Percentiles rank a stretch among this genome's conserved stretches.
Conservation (phyloP, 768 basidiomycete genomes). For the Hebeloma cylindrosporum region DNA sequence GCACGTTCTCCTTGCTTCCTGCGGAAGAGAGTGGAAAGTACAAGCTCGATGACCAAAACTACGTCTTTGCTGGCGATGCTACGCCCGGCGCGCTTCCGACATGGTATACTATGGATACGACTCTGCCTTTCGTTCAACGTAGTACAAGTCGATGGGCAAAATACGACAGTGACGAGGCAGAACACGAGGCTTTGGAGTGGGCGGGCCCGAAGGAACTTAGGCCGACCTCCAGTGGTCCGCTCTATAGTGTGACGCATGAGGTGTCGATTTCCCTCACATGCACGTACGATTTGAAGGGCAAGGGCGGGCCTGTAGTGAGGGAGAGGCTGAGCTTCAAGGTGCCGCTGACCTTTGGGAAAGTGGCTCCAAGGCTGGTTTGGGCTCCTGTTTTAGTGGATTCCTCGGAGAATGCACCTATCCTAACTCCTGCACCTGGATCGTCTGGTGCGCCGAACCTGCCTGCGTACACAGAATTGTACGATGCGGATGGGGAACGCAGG, state of each 20-base stretch:
- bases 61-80: conserved; percentile 46
- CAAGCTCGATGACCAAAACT: conserved; percentile 47
- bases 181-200: conserved; percentile 37
- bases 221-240: conserved; percentile 51
- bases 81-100: conserved; percentile 30
- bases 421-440: conserved; percentile 15
- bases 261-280: conserved; percentile 53
- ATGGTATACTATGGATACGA: conserved; percentile 62
- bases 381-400: conserved; percentile 8
- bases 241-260: conserved; percentile 57
- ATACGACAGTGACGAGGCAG: conserved; percentile 17
- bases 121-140: conserved; percentile 46
- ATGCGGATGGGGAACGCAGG: conserved; percentile 71
- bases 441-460: conserved; percentile 43
- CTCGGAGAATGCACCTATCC: conserved; percentile 11
- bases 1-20: conserved; percentile 53
- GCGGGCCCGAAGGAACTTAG: conserved; percentile 39
- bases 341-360: conserved; percentile 50
- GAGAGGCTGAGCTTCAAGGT: conserved; percentile 44
- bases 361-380: conserved; percentile 32
- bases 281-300: conserved; percentile 49
- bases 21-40: conserved; percentile 46
- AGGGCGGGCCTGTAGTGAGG: conserved; percentile 23
- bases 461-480: conserved; percentile 76
- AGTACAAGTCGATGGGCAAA: conserved; percentile 13